Base-by-base conservation (phyloP, 2,329 filamentous ascomycete genomes). In the Mycosphaerella arachidis region DNA sequence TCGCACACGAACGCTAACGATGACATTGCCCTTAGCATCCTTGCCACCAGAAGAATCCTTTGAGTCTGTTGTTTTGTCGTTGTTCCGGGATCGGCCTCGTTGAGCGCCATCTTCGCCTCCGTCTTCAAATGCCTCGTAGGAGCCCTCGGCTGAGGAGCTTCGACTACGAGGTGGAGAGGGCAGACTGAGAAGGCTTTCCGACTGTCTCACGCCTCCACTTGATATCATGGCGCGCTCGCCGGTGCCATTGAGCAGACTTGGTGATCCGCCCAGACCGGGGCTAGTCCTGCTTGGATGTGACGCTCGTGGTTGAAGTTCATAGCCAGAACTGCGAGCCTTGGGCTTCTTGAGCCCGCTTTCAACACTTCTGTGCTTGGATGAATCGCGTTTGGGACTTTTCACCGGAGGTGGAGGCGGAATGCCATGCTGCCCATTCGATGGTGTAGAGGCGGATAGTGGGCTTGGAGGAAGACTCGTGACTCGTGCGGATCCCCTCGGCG, bases 1-100 rank as follows among this genome's bases (percentile, higher is more conserved):
- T 33, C 94, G 85, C 46, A 97, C 92, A 71, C 94, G 86, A 40
- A 99, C 92, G 72, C 94, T 97, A 67, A 99, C 93, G 63, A 97
- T 77, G 13, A 99, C 93, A 71, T 99, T 99, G 55, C 94, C 94
- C 74, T 96, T 97, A 57, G 83, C 85, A 69, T 97, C 92, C 68
- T 85, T 86, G 24, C 72, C 67, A 52, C 72, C 73, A 18, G 65
- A 64, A 56, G 66, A 67, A 4, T 72, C 67, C 48, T 69, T 68
- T 48, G 70, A 67, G 55, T 64, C 57, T 72, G 75, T 58, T n/a
- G 63, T 46, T 18, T 65, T 62, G 59, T 73, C 74, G 30, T 70
- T 67, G 45, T 70, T 70, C 60, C 68, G 67, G 33, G 64, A 60
- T 20, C 71, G 85, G 82, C 58, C 85, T 84, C 58, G 75, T 63